These are phyloP conservation scores for Fusarium caatingaense DNA, from an alignment of 2,329 filamentous ascomycete species.

Conservation along the genomic window DNA sequence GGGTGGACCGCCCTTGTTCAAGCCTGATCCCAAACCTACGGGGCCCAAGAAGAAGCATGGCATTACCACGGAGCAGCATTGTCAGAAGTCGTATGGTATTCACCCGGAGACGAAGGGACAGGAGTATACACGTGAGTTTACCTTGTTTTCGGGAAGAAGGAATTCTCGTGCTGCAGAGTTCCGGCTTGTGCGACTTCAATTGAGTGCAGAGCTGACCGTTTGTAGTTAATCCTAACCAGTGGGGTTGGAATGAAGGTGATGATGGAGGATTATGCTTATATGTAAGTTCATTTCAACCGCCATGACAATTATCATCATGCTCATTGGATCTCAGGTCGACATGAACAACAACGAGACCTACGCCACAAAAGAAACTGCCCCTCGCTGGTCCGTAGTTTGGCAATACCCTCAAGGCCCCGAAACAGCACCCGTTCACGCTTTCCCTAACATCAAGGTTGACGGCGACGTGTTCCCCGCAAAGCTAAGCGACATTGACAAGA, in stretches of 20 bases:
- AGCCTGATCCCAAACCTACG: slow-evolving; percentile 30
- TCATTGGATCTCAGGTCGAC: slow-evolving; percentile 54
- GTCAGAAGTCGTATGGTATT: slow-evolving; percentile 53
- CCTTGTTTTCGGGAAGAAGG: neutral
- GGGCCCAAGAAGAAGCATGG: slow-evolving; percentile 42
- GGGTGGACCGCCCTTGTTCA: slow-evolving; percentile 60
- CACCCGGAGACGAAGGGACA: slow-evolving; percentile 56
- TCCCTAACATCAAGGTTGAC: slow-evolving; percentile 64
- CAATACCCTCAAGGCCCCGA: slow-evolving; percentile 57
- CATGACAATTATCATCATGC: neutral
- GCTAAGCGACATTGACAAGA: slow-evolving; percentile 53
- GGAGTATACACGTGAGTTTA: slow-evolving; percentile 59
- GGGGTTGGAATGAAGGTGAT: slow-evolving; percentile 57
- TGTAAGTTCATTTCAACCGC: slow-evolving; percentile 53
- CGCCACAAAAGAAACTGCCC: slow-evolving; percentile 57
- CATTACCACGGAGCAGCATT: slow-evolving; percentile 37
- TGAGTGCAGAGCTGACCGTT: slow-evolving; percentile 22
- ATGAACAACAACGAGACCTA: slow-evolving; percentile 64
- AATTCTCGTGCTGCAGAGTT: neutral
- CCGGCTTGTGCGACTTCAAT: slow-evolving; percentile 3
- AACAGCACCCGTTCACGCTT: slow-evolving; percentile 64
- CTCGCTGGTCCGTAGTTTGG: slow-evolving; percentile 65
- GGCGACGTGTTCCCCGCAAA: slow-evolving; percentile 56
- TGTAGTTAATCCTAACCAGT: slow-evolving; percentile 68
- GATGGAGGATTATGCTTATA: slow-evolving; percentile 62